phyloP scores from a whole-genome alignment of 169 alveolate species.

The Cyclospora cayetanensis region DNA sequence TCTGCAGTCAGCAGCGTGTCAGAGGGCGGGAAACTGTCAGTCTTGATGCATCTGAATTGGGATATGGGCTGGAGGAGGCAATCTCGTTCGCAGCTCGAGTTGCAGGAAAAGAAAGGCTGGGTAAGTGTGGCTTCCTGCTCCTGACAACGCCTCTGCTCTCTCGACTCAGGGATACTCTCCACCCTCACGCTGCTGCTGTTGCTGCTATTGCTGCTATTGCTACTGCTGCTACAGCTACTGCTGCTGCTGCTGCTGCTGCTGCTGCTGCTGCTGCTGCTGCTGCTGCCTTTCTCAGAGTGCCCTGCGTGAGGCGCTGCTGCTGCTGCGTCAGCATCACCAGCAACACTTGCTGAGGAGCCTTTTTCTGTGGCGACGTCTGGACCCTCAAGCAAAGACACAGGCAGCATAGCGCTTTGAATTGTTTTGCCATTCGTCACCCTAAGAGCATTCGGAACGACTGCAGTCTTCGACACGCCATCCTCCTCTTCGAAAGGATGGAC shows the following conservation, averaged over 20 bases:
- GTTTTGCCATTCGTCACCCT: conserved; percentile 53
- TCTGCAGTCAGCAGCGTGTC: too few species aligned
- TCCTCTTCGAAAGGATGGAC: background rate
- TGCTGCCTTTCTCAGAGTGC: background rate
- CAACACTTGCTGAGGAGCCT: background rate
- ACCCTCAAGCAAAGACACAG: background rate
- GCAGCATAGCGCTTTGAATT: background rate
- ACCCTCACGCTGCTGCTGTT: conserved; percentile 9
- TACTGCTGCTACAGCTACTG: background rate
- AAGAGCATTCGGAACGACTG: background rate
- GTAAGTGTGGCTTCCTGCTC: too few species aligned
- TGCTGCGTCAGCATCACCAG: background rate
- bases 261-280: conserved; percentile 6
- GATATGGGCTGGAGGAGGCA: too few species aligned
- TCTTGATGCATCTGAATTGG: too few species aligned
- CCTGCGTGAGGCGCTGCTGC: background rate
- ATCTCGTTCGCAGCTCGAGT: too few species aligned
- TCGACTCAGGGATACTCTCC: background rate
- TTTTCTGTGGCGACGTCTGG: background rate
- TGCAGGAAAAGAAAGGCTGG: too few species aligned
- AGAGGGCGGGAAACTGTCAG: too few species aligned
- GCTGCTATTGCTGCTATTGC: background rate
- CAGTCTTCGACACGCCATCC: background rate
- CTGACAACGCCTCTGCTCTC: background rate
- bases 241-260: conserved; percentile 14